phyloP scores from a whole-genome alignment of 176 grass and related monocot species.

The Avena sativa region DNA sequence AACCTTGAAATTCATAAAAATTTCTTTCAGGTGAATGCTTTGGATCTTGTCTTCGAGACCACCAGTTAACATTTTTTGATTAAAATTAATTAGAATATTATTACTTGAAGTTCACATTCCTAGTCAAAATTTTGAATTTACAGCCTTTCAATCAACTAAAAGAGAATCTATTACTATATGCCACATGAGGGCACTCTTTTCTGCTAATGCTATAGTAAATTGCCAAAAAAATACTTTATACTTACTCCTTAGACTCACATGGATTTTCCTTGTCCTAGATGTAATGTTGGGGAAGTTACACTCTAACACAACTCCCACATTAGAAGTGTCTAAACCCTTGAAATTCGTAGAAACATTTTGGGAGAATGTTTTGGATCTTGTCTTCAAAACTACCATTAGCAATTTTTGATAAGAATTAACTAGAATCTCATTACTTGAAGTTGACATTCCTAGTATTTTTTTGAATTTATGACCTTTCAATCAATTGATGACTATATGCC shows the following conservation, averaged over 20 bases:
- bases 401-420: neutral
- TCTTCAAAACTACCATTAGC: neutral
- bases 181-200: neutral
- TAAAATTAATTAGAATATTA: neutral
- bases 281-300: neutral
- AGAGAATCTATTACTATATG: neutral
- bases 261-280: neutral
- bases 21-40: neutral
- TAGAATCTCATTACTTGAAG: neutral
- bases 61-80: neutral
- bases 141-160: neutral
- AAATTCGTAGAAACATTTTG: neutral
- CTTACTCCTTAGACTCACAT: neutral
- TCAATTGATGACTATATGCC: neutral
- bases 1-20: neutral
- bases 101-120: neutral
- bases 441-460: neutral
- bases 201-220: neutral
- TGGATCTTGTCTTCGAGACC: neutral
- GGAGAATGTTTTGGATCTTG: neutral
- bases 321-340: neutral
- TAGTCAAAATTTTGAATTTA: neutral
- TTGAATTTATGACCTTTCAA: neutral
- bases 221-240: neutral
- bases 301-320: neutral